phyloP scores from a whole-genome alignment of 169 alveolate genomes.

The Toxoplasma gondii region DNA sequence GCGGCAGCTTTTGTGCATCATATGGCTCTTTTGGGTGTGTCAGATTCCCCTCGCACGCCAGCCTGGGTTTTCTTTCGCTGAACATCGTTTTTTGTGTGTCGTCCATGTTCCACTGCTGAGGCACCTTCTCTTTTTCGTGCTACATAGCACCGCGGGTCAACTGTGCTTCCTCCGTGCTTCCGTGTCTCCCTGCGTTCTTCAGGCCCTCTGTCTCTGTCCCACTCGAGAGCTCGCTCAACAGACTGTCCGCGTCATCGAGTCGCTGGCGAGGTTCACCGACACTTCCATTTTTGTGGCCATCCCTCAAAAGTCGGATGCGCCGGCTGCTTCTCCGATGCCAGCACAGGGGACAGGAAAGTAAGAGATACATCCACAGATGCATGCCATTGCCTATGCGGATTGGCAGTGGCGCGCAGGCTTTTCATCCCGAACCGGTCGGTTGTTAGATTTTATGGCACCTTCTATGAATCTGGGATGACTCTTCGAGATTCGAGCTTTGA shows the following conservation, averaged over 20 bases:
- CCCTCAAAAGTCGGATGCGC: slow-evolving; percentile 74
- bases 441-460: too few species aligned
- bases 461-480: too few species aligned
- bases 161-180: not conserved
- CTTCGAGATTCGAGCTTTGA: too few species aligned
- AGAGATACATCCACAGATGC: not conserved
- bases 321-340: not conserved
- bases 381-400: not conserved
- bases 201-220: slow-evolving; percentile 94
- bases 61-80: too few species aligned
- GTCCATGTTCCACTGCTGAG: too few species aligned
- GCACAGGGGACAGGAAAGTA: not conserved
- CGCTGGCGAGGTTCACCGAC: slow-evolving; percentile 89
- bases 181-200: slow-evolving; percentile 60
- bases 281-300: slow-evolving; percentile 88
- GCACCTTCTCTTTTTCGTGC: too few species aligned
- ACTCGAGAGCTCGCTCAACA: slow-evolving; percentile 97
- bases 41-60: too few species aligned
- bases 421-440: too few species aligned
- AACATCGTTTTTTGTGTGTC: too few species aligned
- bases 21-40: too few species aligned
- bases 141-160: too few species aligned
- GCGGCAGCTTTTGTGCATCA: too few species aligned
- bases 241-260: slow-evolving; percentile 89
- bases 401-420: not conserved